A percentile compares a stretch with the other conserved stretches of the same genome.
Conservation (phyloP, 306 rosid genomes). For the Rosa chinensis region DNA sequence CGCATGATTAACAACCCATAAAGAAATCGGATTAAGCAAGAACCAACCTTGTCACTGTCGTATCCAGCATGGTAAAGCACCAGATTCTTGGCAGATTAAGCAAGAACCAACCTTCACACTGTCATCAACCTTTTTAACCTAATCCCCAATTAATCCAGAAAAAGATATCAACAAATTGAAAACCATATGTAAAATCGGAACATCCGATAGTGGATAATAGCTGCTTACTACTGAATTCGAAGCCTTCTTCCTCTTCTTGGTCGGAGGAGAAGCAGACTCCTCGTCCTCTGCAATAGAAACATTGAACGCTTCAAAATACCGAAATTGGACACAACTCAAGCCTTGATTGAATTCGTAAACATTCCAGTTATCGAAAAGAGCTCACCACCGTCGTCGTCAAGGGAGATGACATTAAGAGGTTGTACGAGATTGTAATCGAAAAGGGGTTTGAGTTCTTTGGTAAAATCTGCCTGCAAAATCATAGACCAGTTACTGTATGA, state of each 20-base stretch:
- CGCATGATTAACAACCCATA: too few species aligned
- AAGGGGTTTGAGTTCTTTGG: conserved; percentile 80
- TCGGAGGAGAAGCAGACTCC: conserved; percentile 18
- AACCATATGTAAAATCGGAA: too few species aligned
- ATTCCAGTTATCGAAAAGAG: neutral
- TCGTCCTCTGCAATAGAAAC: conserved; percentile 49
- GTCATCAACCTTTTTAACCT: too few species aligned
- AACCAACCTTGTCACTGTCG: too few species aligned
- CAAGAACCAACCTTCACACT: too few species aligned
- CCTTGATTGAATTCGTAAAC: too few species aligned
- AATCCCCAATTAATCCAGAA: too few species aligned
- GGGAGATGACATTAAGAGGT: conserved; percentile 36
- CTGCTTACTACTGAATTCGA: conserved; percentile 24
- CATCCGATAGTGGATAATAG: neutral
- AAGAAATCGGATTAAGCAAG: too few species aligned
- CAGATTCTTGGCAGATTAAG: too few species aligned
- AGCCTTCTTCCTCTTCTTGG: conserved; percentile 52
- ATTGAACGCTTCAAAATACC: neutral
- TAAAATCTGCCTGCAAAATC: conserved; percentile 45
- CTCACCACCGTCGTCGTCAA: conserved; percentile 50
- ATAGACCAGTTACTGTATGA: too few species aligned
- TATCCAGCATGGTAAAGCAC: too few species aligned
- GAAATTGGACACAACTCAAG: neutral
- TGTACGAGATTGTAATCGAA: conserved; percentile 86
- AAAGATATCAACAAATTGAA: too few species aligned